A percentile compares a stretch with the other conserved stretches of the same genome.
phyloP scores from a whole-genome alignment of 257 asterid species.

The Nicotiana attenuata region DNA sequence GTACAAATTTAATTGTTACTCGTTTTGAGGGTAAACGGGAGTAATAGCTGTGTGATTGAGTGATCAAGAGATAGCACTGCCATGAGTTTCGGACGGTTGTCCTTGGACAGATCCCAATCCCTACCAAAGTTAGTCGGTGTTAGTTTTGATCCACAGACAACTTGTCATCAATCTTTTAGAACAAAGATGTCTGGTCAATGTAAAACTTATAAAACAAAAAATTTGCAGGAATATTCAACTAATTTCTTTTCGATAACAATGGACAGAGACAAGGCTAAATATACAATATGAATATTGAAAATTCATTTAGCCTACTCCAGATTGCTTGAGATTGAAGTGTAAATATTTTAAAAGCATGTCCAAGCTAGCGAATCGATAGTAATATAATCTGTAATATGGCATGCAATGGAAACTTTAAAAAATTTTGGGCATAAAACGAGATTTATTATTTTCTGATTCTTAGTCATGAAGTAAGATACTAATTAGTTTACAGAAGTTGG shows the following conservation, averaged over 20 bases:
- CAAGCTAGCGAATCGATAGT: neutral
- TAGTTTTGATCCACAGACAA: too few species aligned
- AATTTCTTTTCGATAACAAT: too few species aligned
- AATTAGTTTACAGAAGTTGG: neutral
- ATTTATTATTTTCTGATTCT: neutral
- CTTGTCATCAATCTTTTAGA: neutral
- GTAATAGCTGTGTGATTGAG: neutral
- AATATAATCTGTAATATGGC: neutral
- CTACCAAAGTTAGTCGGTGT: neutral
- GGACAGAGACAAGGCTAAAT: too few species aligned
- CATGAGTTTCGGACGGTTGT: neutral
- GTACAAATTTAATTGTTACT: too few species aligned
- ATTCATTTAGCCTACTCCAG: too few species aligned
- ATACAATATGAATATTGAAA: too few species aligned
- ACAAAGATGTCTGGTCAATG: neutral
- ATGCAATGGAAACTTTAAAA: neutral
- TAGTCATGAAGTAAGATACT: neutral
- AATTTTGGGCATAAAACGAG: neutral
- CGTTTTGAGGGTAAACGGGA: too few species aligned
- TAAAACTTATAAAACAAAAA: too few species aligned
- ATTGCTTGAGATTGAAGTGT: neutral
- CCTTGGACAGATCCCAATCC: neutral
- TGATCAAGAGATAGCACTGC: too few species aligned
- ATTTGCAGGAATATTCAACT: neutral
- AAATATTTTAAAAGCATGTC: neutral